phyloP scores from a whole-genome alignment of 2,329 filamentous ascomycete genomes.

The Pleoardoris graminearum region DNA sequence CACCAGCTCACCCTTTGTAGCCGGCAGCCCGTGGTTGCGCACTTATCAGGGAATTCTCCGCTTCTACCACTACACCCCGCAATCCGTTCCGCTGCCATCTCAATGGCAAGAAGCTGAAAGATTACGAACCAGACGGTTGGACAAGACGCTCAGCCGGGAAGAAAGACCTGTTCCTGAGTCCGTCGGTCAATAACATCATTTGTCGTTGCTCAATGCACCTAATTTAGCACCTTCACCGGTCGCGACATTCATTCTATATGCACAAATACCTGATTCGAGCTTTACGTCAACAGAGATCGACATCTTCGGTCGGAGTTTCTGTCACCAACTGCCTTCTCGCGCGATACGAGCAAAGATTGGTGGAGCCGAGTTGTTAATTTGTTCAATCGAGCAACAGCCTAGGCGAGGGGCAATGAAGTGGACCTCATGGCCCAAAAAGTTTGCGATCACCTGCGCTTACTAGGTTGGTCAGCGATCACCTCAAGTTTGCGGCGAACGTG shows the following conservation, averaged over 20 bases:
- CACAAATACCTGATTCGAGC: background rate
- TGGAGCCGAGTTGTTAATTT: background rate
- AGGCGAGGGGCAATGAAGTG: background rate
- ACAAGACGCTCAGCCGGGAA: background rate
- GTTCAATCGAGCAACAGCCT: background rate
- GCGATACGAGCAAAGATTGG: constrained; percentile 1
- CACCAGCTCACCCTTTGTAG: background rate
- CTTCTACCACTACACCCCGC: background rate
- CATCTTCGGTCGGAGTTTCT: background rate
- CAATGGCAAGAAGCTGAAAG: background rate
- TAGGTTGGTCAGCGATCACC: background rate
- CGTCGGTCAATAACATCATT: background rate
- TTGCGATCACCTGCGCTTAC: constrained; percentile 4
- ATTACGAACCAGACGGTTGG: background rate
- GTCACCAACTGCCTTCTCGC: background rate
- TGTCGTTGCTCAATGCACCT: background rate
- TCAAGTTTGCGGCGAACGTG: background rate
- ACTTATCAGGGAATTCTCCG: background rate
- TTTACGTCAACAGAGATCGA: background rate
- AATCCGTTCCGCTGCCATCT: constrained; percentile 1
- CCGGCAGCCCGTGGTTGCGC: constrained; percentile 1
- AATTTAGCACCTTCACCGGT: background rate
- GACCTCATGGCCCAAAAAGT: background rate
- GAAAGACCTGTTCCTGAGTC: background rate
- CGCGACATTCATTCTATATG: background rate